phyloP scores from a whole-genome alignment of 331 rosid genomes.

The Pyracantha coccinea region DNA sequence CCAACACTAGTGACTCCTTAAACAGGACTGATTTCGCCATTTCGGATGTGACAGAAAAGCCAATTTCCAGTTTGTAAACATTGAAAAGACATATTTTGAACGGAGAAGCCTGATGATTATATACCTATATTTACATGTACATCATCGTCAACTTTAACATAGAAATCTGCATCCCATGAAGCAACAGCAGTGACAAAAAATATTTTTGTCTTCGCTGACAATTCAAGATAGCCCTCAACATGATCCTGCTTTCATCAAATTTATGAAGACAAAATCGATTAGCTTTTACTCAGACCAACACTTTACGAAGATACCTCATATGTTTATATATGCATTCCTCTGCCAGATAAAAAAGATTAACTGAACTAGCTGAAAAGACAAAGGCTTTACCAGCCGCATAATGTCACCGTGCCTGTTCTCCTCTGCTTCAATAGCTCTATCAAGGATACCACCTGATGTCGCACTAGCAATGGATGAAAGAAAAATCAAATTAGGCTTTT shows the following conservation, averaged over 20 bases:
- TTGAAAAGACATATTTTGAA: not conserved
- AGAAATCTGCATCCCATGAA: slow-evolving; percentile 53
- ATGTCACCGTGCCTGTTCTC: slow-evolving; percentile 43
- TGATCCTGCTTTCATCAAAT: slow-evolving; percentile 33
- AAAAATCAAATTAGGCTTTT: not conserved
- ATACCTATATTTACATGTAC: slow-evolving; percentile 58
- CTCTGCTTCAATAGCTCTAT: slow-evolving; percentile 56
- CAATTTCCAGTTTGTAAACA: not conserved
- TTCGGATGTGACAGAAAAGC: not conserved
- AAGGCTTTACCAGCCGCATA: slow-evolving; percentile 41
- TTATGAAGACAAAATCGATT: not conserved
- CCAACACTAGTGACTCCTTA: not conserved
- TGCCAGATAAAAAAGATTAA: not conserved
- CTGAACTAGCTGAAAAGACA: slow-evolving; percentile 1
- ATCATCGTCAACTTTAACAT: slow-evolving; percentile 54
- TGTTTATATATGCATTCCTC: not conserved
- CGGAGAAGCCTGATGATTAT: not conserved
- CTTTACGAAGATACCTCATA: not conserved
- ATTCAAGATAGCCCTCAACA: slow-evolving; percentile 55
- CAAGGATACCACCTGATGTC: slow-evolving; percentile 56
- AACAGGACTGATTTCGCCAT: not conserved
- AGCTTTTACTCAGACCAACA: not conserved
- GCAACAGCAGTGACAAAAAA: slow-evolving; percentile 46
- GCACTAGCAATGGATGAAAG: slow-evolving; percentile 28
- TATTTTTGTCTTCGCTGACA: slow-evolving; percentile 48